phyloP scores from a whole-genome alignment of 208 protist species.

The Novymonas esmeraldas region DNA sequence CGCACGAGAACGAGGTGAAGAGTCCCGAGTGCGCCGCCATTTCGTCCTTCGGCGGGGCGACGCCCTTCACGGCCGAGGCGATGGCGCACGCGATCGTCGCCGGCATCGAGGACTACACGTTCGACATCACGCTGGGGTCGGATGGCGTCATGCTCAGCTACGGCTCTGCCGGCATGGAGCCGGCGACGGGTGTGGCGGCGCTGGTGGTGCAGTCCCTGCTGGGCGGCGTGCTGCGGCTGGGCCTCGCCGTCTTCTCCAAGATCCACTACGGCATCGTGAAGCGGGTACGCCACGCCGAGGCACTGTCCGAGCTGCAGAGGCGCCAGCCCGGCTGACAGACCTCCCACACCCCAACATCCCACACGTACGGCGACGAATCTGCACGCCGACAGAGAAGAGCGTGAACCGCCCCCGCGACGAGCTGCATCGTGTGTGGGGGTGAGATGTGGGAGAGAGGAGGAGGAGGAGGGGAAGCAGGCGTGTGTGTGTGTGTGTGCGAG shows the following conservation, averaged over 20 bases:
- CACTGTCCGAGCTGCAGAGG: conserved; percentile 9
- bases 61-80: conserved; percentile 47
- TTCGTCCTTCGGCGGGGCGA: conserved; percentile 71
- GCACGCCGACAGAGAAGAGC: no score
- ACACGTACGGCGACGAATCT: no score
- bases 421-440: no score
- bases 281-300: conserved; percentile 39
- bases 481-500: no score
- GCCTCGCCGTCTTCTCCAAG: conserved; percentile 59
- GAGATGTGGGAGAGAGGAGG: no score
- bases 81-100: conserved; percentile 57
- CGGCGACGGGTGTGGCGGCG: conserved; percentile 49
- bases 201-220: conserved; percentile 50
- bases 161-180: conserved; percentile 70
- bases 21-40: conserved; percentile 81
- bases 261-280: conserved; percentile 83
- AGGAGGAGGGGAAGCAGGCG: no score
- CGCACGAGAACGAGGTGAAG: conserved; percentile 84
- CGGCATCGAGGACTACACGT: conserved; percentile 74
- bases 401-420: no score
- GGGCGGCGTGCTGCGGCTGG: conserved; percentile 60
- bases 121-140: conserved; percentile 74
- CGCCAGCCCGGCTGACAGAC: no score
- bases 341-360: no score
- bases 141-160: conserved; percentile 64